Conservation (phyloP, 768 basidiomycete genomes). For the Lactifluus echinatus region DNA sequence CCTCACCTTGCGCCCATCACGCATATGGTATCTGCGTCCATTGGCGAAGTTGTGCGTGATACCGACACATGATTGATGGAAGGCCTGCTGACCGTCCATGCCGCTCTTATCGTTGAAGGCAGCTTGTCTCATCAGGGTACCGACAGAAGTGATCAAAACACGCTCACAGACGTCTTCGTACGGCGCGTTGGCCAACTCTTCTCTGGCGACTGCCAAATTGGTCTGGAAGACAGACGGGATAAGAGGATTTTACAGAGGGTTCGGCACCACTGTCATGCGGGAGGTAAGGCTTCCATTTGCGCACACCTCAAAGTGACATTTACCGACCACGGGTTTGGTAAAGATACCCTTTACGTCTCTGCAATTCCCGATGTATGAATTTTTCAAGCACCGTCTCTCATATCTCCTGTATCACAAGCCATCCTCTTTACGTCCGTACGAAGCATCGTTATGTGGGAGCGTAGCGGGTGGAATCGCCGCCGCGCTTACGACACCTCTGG, state of each 20-base stretch:
- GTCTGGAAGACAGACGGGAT: constrained; percentile 56
- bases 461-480: constrained; percentile 88
- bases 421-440: constrained; percentile 45
- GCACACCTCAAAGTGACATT: neutral
- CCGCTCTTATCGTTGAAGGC: constrained; percentile 36
- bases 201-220: constrained; percentile 47
- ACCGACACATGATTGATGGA: neutral
- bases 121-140: constrained; percentile 89
- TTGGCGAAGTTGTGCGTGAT: constrained; percentile 44
- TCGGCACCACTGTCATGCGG: constrained; percentile 66
- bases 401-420: constrained; percentile 42
- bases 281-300: constrained; percentile 35
- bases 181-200: constrained; percentile 45
- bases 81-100: constrained; percentile 1
- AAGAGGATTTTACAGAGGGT: constrained; percentile 82
- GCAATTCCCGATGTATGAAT: constrained; percentile 94
- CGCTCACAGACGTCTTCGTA: constrained; percentile 83
- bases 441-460: constrained; percentile 84
- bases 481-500: constrained; percentile 85
- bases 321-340: neutral
- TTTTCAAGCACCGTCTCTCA: constrained; percentile 65
- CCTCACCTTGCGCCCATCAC: constrained; percentile 56
- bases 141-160: constrained; percentile 94
- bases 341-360: constrained; percentile 95
- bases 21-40: constrained; percentile 44